Evolutionary conservation across 805 yeast genomes (phyloP), one percentile per base, ranked within the genome.

Genomic region (Myxozyma geophila): DNA sequence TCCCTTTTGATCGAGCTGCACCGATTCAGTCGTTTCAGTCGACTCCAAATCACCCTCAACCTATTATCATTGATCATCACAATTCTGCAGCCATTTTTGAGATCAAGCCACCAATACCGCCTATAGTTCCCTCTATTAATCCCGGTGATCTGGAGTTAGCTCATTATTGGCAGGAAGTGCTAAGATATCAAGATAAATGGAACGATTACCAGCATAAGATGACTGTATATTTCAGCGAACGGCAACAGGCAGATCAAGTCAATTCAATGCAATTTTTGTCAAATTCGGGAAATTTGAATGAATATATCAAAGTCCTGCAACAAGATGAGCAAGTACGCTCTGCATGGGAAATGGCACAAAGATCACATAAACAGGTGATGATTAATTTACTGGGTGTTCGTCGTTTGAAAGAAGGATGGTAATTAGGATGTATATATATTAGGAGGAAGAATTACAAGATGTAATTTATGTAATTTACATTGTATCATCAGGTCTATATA

Each of bases 41-140:
- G n/a, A 43, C 60, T 17, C 46, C 47, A 2, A 17, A 15, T 9
- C 21, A 36, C 7, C 57, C 55, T 8, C 54, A 48, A 35, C 47
- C 67, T n/a, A 35, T 50, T 5, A 50, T 9, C 10, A 39, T 63
- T 13, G 73, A 72, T 53, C 54, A 63, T 23, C 71, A 71, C 51
- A 67, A 63, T 51, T 67, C 71, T 7, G 47, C 62, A 4, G 49
- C 55, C 6, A 60, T 71, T 12, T 56, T 73, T 9, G 51, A 54
- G 7, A 48, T 73, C 35, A 19, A 48, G n/a, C 68, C 74, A 10
- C 75, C 75, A 2, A 58, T n/a, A 7, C 60, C 70, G 6, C 73
- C 74, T 7, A 28, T 17, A 9, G 52, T 59, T 9, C 74, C 71
- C 3, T 41, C 50, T 12, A 23, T 54, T 33, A 59, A 57, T 28